Conservation (phyloP, 2,329 filamentous ascomycete species). For the Pyrenochaeta sp. region DNA sequence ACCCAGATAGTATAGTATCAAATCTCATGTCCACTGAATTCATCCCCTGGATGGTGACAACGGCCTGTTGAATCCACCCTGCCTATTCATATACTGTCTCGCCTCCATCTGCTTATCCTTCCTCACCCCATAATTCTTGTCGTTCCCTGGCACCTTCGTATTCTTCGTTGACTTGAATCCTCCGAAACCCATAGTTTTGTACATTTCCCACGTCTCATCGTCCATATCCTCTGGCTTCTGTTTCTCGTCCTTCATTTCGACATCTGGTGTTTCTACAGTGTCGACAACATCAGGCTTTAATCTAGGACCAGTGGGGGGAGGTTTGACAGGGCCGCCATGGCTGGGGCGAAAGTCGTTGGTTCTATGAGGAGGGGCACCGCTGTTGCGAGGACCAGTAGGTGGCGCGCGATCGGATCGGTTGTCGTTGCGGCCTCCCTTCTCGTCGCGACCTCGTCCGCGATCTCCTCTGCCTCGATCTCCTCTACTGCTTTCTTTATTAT, state of each 20-base stretch:
- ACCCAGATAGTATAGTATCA: background rate
- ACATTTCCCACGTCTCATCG: slow-evolving; percentile 78
- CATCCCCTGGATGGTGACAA: slow-evolving; percentile 59
- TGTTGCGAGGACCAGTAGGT: slow-evolving; percentile 39
- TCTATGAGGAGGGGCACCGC: slow-evolving; percentile 19
- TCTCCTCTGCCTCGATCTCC: slow-evolving; percentile 9
- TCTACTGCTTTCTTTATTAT: slow-evolving; percentile 19
- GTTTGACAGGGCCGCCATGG: slow-evolving; percentile 14
- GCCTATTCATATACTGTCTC: slow-evolving; percentile 93
- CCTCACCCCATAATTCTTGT: slow-evolving; percentile 75
- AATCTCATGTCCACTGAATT: background rate
- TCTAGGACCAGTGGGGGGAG: slow-evolving; percentile 21
- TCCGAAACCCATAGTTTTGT: slow-evolving; percentile 88
- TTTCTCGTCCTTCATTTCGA: slow-evolving; percentile 39
- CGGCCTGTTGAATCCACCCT: slow-evolving; percentile 82
- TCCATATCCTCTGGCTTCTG: slow-evolving; percentile 54
- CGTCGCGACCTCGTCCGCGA: slow-evolving; percentile 21
- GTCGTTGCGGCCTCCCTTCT: slow-evolving; percentile 11
- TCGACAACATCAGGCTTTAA: slow-evolving; percentile 12
- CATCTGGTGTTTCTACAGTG: slow-evolving; percentile 31
- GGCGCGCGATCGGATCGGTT: slow-evolving; percentile 19
- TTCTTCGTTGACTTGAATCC: slow-evolving; percentile 87
- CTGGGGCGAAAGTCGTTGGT: slow-evolving; percentile 4
- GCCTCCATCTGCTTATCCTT: slow-evolving; percentile 97
- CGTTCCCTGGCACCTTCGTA: slow-evolving; percentile 87